Evolutionary conservation across 805 yeast genomes (phyloP).

Genomic region (Candida hungchunana): DNA sequence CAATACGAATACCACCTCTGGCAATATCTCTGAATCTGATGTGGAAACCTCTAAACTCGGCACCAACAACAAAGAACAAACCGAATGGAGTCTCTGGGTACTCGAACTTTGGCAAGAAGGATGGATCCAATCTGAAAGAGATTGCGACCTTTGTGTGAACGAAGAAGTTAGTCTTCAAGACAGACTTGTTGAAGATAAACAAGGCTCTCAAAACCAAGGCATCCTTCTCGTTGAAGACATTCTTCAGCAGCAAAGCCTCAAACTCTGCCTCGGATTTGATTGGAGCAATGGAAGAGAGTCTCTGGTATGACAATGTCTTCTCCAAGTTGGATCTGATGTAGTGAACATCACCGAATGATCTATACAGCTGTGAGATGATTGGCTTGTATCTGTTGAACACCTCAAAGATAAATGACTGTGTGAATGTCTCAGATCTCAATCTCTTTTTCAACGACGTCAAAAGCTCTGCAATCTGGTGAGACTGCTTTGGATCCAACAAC

Average conservation of each 20-base stretch:
- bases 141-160: conserved; percentile 92
- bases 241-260: conserved; percentile 57
- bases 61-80: conserved; percentile 92
- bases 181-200: conserved; percentile 76
- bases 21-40: conserved; percentile 96
- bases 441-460: conserved; percentile 79
- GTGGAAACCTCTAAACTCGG: conserved; percentile 96
- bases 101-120: conserved; percentile 77
- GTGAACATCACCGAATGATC: conserved; percentile 88
- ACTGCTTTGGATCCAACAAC: conserved; percentile 57
- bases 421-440: conserved; percentile 88
- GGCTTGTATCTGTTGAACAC: conserved; percentile 67
- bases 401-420: conserved; percentile 77
- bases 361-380: conserved; percentile 76
- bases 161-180: conserved; percentile 91
- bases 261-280: conserved; percentile 75
- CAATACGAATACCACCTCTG: conserved; percentile 97
- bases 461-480: conserved; percentile 66
- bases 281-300: conserved; percentile 73
- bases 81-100: conserved; percentile 94
- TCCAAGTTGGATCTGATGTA: conserved; percentile 68
- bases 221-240: conserved; percentile 74
- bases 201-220: conserved; percentile 77
- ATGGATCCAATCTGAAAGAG: conserved; percentile 85
- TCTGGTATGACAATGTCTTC: conserved; percentile 80